Percentiles rank a stretch among this genome's conserved stretches.
These are phyloP conservation scores for Plectosphaerella cucumerina DNA, from an alignment of 2,329 filamentous ascomycete species.

Conservation along the genomic window DNA sequence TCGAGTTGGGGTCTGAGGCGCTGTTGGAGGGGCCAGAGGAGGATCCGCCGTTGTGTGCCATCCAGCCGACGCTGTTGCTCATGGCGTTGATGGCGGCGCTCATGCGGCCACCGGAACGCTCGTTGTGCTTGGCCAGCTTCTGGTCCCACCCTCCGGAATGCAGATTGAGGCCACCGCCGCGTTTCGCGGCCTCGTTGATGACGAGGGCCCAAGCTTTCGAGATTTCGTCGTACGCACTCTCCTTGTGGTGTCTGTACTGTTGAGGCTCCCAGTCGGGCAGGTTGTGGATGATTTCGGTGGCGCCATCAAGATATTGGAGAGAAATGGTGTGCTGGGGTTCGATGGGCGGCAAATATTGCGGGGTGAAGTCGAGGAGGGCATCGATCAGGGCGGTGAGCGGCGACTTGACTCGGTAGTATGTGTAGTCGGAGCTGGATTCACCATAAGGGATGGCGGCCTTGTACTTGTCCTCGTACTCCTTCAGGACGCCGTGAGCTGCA, in stretches of 20 bases:
- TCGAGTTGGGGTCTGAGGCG: constrained; percentile 47
- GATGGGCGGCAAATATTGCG: constrained; percentile 88
- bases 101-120: constrained; percentile 78
- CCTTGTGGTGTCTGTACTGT: constrained; percentile 86
- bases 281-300: constrained; percentile 83
- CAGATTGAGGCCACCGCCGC: constrained; percentile 83
- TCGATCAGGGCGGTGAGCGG: constrained; percentile 77
- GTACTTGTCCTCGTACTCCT: constrained; percentile 75
- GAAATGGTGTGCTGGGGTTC: constrained; percentile 82
- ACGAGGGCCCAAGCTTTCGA: constrained; percentile 90
- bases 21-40: constrained; percentile 12
- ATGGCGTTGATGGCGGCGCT: constrained; percentile 76
- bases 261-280: constrained; percentile 89
- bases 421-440: constrained; percentile 82
- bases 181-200: constrained; percentile 85
- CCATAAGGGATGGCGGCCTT: constrained; percentile 81
- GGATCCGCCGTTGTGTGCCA: constrained; percentile 41
- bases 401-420: constrained; percentile 88
- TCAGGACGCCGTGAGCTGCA: constrained; percentile 74
- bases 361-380: constrained; percentile 88
- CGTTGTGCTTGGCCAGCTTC: constrained; percentile 80
- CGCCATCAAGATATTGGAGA: constrained; percentile 82
- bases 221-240: constrained; percentile 94
- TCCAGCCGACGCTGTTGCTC: constrained; percentile 72
- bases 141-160: constrained; percentile 93